phyloP scores from a whole-genome alignment of 345 rosid genomes.

The Acer negundo region DNA sequence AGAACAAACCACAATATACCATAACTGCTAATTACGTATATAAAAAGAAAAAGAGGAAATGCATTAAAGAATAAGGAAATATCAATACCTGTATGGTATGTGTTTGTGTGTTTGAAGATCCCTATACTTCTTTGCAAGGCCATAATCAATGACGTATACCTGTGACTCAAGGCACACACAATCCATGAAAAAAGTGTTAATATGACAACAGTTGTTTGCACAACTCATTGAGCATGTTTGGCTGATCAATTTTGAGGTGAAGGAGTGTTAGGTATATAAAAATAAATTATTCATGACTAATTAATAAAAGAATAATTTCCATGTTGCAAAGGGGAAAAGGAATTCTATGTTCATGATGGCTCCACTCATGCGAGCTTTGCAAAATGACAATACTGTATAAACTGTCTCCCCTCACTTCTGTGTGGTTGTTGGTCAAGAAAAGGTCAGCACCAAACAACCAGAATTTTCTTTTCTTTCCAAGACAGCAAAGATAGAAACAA shows the following conservation, averaged over 20 bases:
- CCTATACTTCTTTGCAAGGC: slow-evolving; percentile 88
- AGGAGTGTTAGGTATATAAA: neutral
- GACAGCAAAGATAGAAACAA: neutral
- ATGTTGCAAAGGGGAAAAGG: neutral
- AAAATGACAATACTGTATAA: neutral
- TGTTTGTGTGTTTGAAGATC: slow-evolving; percentile 90
- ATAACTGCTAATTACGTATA: neutral
- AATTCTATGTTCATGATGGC: neutral
- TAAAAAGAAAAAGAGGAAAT: neutral
- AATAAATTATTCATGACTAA: neutral
- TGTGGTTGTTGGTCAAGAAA: neutral
- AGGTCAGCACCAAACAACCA: neutral
- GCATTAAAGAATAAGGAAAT: neutral
- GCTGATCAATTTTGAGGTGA: neutral
- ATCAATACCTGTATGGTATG: slow-evolving; percentile 70
- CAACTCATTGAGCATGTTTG: neutral
- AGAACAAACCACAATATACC: neutral
- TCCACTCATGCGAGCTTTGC: neutral
- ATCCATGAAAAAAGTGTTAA: neutral
- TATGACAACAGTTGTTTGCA: neutral
- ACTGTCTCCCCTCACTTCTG: neutral
- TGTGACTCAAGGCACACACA: slow-evolving; percentile 22
- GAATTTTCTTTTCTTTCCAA: neutral
- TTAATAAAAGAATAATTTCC: neutral
- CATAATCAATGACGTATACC: slow-evolving; percentile 84